Percentiles rank a stretch among this genome's conserved stretches.
Conservation (phyloP, 2,329 filamentous ascomycete species). For the Fusarium scirpi region DNA sequence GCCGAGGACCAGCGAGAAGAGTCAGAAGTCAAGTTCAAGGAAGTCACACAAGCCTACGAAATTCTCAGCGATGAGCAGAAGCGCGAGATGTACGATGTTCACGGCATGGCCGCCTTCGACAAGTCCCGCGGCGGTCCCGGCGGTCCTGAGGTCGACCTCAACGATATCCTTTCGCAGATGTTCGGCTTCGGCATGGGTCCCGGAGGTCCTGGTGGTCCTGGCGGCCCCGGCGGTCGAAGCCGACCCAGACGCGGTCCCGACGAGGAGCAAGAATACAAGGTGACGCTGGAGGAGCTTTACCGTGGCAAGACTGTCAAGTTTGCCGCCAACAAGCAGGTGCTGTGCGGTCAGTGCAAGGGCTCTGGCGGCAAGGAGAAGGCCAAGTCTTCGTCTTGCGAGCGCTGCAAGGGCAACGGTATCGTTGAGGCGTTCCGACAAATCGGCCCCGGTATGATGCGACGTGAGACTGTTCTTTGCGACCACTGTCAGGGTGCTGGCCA, state of each 20-base stretch:
- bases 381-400: slow-evolving; percentile 83
- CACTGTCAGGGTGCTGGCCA: slow-evolving; percentile 87
- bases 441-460: slow-evolving; percentile 86
- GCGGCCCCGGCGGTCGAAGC: slow-evolving; percentile 66
- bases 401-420: slow-evolving; percentile 84
- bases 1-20: slow-evolving; percentile 84
- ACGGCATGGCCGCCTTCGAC: slow-evolving; percentile 97
- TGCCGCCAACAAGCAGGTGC: slow-evolving; percentile 91
- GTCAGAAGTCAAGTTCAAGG: slow-evolving; percentile 93
- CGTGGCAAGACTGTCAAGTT: slow-evolving; percentile 99
- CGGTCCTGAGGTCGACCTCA: slow-evolving; percentile 82
- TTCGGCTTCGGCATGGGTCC: slow-evolving; percentile 79
- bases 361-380: slow-evolving; percentile 92
- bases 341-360: slow-evolving; percentile 89
- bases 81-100: slow-evolving; percentile 88
- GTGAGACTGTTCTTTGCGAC: slow-evolving; percentile 82
- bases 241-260: slow-evolving; percentile 79
- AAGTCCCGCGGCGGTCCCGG: slow-evolving; percentile 74
- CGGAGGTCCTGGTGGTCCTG: slow-evolving; percentile 58
- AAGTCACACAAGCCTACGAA: slow-evolving; percentile 93
- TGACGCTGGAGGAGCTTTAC: slow-evolving; percentile 94
- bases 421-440: slow-evolving; percentile 84
- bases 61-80: slow-evolving; percentile 97
- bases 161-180: slow-evolving; percentile 95
- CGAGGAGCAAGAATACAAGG: slow-evolving; percentile 91